Evolutionary conservation across 169 alveolate species (phyloP), one percentile per base, ranked within the genome.

Genomic region (Babesia bigemina): DNA sequence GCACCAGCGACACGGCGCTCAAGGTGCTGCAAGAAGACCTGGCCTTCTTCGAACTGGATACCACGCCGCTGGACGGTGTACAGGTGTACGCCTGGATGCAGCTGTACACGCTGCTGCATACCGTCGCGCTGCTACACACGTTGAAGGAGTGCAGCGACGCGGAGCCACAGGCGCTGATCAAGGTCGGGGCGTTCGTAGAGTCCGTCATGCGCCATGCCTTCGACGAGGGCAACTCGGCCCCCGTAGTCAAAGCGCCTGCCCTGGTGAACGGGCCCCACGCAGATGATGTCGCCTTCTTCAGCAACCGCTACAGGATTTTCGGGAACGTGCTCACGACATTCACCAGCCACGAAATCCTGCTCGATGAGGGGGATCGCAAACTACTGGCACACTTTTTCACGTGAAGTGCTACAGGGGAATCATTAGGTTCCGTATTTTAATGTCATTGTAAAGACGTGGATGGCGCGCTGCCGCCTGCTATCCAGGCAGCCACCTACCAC

Each of bases 1-100:
- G 2, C n/a, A 2, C 19, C 50, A 13, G n/a, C n/a, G 50, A 45
- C 2, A 10, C 1, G 2, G 50, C 21, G n/a, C 47, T 29, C 24
- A 26, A 61, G 17, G 14, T 29, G 52, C n/a, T 61, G 36, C n/a
- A 0, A 55, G 55, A 14, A 0, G 70, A 61, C 56, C 56, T 61
- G 24, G 17, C 13, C 33, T 21, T 11, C 16, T 61, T 61, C 22
- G 56, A 50, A 0, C 2, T 61, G 19, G 21, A 17, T 21, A 2
- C 24, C 14, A 10, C 55, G 33, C 39, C 10, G 17, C 7, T 61
- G n/a, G 70, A 61, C 33, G 70, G 70, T 28, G 70, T 61, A 11
- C n/a, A 50, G 33, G n/a, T 61, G 26, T 61, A 61, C 36, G 70
- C 70, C 17, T 61, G 70, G 70, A 61, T 61, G 70, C 70, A 61